Conservation (phyloP, 176 grass and related monocot species). For the Musa troglodytarum region DNA sequence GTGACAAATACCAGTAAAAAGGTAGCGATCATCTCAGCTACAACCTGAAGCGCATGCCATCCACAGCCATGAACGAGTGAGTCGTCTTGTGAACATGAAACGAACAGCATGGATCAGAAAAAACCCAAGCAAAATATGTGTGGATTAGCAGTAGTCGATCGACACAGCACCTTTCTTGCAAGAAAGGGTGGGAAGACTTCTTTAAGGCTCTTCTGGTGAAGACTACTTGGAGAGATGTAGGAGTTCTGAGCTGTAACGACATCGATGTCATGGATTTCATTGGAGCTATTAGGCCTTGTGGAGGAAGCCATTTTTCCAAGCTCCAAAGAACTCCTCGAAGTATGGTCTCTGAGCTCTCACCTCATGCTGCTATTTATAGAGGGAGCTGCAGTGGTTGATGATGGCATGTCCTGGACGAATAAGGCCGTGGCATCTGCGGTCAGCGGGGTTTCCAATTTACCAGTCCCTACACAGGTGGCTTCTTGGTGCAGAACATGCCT, state of each 20-base stretch:
- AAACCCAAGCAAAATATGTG: neutral
- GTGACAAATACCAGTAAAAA: slow-evolving; percentile 92
- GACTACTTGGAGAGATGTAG: slow-evolving; percentile 9
- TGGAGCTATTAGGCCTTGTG: slow-evolving; percentile 23
- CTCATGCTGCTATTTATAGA: neutral
- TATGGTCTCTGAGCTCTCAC: neutral
- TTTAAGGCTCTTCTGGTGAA: slow-evolving; percentile 1
- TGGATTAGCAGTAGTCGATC: neutral
- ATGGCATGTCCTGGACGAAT: too few species aligned
- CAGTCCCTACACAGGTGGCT: neutral
- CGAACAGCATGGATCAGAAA: too few species aligned
- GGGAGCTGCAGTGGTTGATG: neutral
- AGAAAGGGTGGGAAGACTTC: slow-evolving; percentile 71
- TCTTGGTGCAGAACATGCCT: neutral
- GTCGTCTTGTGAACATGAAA: too few species aligned
- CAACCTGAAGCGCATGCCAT: slow-evolving; percentile 32
- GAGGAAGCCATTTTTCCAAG: slow-evolving; percentile 32
- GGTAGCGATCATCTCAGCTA: slow-evolving; percentile 65
- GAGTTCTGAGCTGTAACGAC: slow-evolving; percentile 33
- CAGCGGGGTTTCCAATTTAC: too few species aligned
- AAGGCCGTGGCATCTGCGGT: too few species aligned
- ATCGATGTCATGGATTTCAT: slow-evolving; percentile 58
- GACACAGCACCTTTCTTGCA: slow-evolving; percentile 56
- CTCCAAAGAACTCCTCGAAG: neutral
- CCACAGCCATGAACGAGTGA: too few species aligned